These are phyloP conservation scores for Penicillium antarcticum DNA, from an alignment of 495 filamentous ascomycete genomes.

Conservation along the genomic window DNA sequence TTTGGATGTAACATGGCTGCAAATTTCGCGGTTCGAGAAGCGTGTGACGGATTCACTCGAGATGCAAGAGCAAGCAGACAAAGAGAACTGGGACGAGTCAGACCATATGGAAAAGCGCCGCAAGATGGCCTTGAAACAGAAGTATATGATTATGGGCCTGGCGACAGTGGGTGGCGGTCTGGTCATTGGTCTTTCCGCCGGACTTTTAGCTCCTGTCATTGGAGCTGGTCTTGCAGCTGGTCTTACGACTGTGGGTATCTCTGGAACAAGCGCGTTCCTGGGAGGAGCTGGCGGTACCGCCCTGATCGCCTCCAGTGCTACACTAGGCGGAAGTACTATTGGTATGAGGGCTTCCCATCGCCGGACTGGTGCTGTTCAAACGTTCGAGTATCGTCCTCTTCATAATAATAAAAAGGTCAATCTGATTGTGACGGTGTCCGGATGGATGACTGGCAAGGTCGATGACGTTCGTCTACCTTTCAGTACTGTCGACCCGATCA, in stretches of 20 bases:
- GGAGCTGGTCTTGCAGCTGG: slow-evolving; percentile 92
- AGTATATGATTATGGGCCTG: slow-evolving; percentile 92
- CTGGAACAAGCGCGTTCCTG: slow-evolving; percentile 83
- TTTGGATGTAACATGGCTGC: slow-evolving; percentile 81
- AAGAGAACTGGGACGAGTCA: slow-evolving; percentile 96
- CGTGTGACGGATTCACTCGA: slow-evolving; percentile 94
- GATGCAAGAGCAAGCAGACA: slow-evolving; percentile 89
- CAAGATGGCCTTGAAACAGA: slow-evolving; percentile 73
- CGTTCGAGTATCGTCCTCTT: slow-evolving; percentile 93
- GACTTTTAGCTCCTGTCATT: slow-evolving; percentile 88
- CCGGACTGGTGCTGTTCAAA: slow-evolving; percentile 85
- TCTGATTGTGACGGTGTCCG: slow-evolving; percentile 90
- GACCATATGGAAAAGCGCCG: slow-evolving; percentile 88
- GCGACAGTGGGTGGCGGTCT: slow-evolving; percentile 94
- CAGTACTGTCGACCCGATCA: slow-evolving; percentile 93
- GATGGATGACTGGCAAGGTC: slow-evolving; percentile 98
- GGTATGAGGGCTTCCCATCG: slow-evolving; percentile 80
- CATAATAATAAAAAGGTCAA: slow-evolving; percentile 98
- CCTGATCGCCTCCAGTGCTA: slow-evolving; percentile 85
- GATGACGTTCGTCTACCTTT: slow-evolving; percentile 95
- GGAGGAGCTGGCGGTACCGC: slow-evolving; percentile 91
- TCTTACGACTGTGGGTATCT: slow-evolving; percentile 90
- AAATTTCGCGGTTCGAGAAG: slow-evolving; percentile 96
- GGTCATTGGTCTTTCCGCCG: slow-evolving; percentile 93
- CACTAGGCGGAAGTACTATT: slow-evolving; percentile 81